Evolutionary conservation across 257 asterid genomes (phyloP).

Genomic region (Lycium barbarum): DNA sequence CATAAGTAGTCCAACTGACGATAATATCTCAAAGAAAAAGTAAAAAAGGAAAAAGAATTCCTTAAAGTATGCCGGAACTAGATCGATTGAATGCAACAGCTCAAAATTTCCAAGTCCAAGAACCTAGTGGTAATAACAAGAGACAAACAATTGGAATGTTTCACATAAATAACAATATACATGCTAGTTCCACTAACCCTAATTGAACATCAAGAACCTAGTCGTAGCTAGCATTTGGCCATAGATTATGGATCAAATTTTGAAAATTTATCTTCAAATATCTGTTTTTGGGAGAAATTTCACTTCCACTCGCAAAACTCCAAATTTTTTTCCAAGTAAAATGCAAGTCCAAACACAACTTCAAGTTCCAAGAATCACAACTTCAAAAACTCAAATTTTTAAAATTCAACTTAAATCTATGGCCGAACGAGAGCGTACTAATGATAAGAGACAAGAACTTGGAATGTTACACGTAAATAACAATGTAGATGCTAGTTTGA

Average conservation of each 20-base stretch:
- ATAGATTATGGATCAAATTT: too few species aligned
- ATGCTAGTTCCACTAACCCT: background rate
- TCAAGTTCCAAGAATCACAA: too few species aligned
- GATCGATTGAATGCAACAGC: background rate
- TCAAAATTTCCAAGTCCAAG: slow-evolving; percentile 4
- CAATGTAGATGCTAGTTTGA: background rate
- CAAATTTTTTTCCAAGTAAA: too few species aligned
- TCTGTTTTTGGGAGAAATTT: too few species aligned
- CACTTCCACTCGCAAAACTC: too few species aligned
- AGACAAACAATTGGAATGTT: slow-evolving; percentile 7
- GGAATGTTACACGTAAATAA: background rate
- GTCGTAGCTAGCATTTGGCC: too few species aligned
- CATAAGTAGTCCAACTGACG: background rate
- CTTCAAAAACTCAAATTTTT: too few species aligned
- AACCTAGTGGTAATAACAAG: background rate
- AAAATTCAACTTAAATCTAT: too few species aligned
- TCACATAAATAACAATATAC: background rate
- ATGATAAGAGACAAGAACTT: background rate
- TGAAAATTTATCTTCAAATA: too few species aligned
- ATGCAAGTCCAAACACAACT: too few species aligned
- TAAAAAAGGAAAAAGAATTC: slow-evolving; percentile 1
- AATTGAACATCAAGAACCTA: background rate
- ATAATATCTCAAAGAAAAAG: slow-evolving; percentile 1
- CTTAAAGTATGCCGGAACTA: background rate
- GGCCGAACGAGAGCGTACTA: too few species aligned